Conservation (phyloP, 352 stramenopile genomes). For the Pythium volutum region DNA sequence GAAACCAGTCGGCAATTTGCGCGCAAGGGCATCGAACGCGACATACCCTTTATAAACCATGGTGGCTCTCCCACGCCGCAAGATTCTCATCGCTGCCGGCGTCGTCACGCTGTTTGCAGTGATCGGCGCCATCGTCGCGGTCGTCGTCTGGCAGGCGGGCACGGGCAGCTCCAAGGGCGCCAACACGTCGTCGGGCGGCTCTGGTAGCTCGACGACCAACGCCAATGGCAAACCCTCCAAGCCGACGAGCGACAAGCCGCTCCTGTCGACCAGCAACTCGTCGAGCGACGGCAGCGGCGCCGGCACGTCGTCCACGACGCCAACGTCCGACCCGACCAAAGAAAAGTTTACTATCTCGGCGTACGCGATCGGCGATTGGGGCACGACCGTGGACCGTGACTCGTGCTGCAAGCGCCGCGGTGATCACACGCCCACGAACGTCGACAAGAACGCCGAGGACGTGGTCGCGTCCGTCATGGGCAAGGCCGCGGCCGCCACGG, state of each 20-base stretch:
- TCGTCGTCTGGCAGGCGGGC: constrained; percentile 42
- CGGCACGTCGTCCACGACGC: constrained; percentile 20
- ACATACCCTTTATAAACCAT: neutral
- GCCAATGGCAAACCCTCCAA: neutral
- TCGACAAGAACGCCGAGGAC: constrained; percentile 74
- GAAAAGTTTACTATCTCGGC: constrained; percentile 48
- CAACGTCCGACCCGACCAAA: constrained; percentile 53
- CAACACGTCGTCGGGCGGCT: constrained; percentile 14
- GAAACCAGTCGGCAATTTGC: constrained; percentile 18
- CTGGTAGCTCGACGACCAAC: neutral
- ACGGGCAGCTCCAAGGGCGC: constrained; percentile 29
- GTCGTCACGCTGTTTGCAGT: constrained; percentile 46
- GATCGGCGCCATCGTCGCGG: constrained; percentile 37
- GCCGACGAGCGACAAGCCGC: neutral
- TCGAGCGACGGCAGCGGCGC: constrained; percentile 25
- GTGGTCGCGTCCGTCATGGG: constrained; percentile 57
- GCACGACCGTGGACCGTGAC: constrained; percentile 55
- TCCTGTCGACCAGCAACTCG: constrained; percentile 9
- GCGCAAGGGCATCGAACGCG: neutral
- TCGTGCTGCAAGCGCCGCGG: constrained; percentile 65
- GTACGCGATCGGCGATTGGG: constrained; percentile 77
- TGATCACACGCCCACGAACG: constrained; percentile 41
- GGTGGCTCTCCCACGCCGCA: constrained; percentile 26
- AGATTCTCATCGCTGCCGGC: constrained; percentile 38
- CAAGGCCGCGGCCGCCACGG: constrained; percentile 30